Evolutionary conservation across 176 grass and related monocot genomes (phyloP), one percentile per base, ranked within the genome.

Genomic region (Aegilops longissima): DNA sequence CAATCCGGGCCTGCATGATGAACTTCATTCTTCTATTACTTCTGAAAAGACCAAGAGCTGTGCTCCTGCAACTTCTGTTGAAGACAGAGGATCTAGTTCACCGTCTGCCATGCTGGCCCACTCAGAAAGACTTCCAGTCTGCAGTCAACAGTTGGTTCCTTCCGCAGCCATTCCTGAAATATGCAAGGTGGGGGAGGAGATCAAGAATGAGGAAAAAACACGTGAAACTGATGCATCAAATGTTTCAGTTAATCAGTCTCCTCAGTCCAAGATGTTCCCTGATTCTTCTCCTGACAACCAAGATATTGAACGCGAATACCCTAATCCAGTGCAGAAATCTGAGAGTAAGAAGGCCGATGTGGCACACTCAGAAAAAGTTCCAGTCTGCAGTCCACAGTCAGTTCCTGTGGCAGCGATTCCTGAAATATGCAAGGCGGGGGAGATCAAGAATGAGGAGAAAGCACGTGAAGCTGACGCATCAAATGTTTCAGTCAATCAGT

Each of bases 11-110:
- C 63, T 77, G 77, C 54, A 78, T 7, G 91, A 86, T 80, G 88
- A 93, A 73, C 86, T 79, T 70, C 80, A 89, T 88, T 89, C 84
- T 31, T 73, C 82, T 67, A 70, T 92, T 67, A 86, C 68, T 67
- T 82, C 85, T 62, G 71, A n/a, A 66, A 89, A 90, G 34, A 29
- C 78, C 49, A 94, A 85, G 66, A 79, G 6, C 23, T 80, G 73
- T 72, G 73, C 68, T 83, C 74, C 82, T 86, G 86, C 73, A 88
- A 88, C 83, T 86, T 81, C 70, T 84, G 72, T 81, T 88, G 86
- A 87, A 72, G 88, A 83, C 62, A 83, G 85, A 91, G 82, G 84
- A 66, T 91, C 90, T 61, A 94, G 82, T 63, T 92, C 92, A 3
- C 69, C 84, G 10, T 83, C 85, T 0, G 85, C 62, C 49, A 82